Evolutionary conservation across 2,329 filamentous ascomycete genomes (phyloP).

Genomic region (Arthrobotrys megalospora): DNA sequence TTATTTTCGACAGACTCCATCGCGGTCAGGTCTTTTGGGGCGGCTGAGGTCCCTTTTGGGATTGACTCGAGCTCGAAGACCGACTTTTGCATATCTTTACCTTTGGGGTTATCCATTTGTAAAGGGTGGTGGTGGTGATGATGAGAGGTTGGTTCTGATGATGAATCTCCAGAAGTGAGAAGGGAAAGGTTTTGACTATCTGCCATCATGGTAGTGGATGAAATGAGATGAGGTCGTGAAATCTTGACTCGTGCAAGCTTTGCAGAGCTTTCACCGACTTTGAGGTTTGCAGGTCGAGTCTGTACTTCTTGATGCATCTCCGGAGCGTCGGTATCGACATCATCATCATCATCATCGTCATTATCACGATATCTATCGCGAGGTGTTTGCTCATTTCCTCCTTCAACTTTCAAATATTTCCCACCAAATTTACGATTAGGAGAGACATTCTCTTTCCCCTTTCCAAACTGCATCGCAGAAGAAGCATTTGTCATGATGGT

Average conservation of each 20-base stretch:
- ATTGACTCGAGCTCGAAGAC: not conserved
- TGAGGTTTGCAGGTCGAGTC: not conserved
- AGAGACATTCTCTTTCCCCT: not conserved
- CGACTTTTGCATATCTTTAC: not conserved
- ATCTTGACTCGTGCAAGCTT: not conserved
- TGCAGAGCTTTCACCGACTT: not conserved
- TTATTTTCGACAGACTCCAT: too few species aligned
- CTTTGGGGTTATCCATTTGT: not conserved
- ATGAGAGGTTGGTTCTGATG: not conserved
- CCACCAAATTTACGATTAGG: not conserved
- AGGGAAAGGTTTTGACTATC: not conserved
- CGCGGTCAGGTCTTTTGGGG: not conserved
- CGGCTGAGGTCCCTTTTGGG: not conserved
- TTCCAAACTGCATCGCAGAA: conserved; percentile 5
- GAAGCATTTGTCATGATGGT: not conserved
- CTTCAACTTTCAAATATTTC: not conserved
- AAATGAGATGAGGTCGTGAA: not conserved
- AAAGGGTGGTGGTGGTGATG: too few species aligned
- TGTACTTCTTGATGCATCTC: not conserved
- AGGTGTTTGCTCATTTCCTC: too few species aligned
- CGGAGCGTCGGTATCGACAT: not conserved
- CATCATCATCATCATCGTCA: too few species aligned
- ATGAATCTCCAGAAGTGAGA: not conserved
- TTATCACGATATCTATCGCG: too few species aligned
- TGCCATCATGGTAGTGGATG: not conserved